Evolutionary conservation across 768 basidiomycete species (phyloP), one percentile per base, ranked within the genome.

Genomic region (Amanita muscaria): DNA sequence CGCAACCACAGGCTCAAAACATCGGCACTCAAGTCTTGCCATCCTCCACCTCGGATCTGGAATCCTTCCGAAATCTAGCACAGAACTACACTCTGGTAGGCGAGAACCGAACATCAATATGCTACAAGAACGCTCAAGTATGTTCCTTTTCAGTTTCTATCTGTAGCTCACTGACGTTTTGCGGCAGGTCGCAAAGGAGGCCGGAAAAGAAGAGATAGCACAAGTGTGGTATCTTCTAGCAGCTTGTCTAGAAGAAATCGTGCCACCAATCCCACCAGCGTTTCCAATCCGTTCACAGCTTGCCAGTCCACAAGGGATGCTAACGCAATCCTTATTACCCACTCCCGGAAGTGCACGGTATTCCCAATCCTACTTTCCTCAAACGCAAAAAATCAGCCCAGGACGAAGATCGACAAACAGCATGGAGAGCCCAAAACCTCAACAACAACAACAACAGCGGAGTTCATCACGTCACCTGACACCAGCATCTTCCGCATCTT

Each of bases 171-270:
- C n/a, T n/a, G n/a, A n/a, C n/a, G n/a, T n/a, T n/a, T n/a, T n/a
- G n/a, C n/a, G n/a, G n/a, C n/a, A 84, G 80, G 61, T 70, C 34
- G 86, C 88, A 5, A 58, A 76, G n/a, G 63, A 74, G 44, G 79
- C 67, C 7, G 77, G 77, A 16, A 72, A 76, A 47, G 55, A 67
- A 21, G 64, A 72, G 3, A 73, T 74, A 3, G 79, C 78, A 1
- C 81, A 86, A 52, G 67, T 69, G 2, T 90, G 88, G 88, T 51
- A 76, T 7, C 60, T 89, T 2, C 59, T 90, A 15, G 71, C 66
- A 10, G 76, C 77, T 12, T 67, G 80, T 3, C 60, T 87, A 15
- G 64, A 64, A 0, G 69, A 80, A 41, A 57, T 76, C 37, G 49
- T 72, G 14, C 76, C 74, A 6, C 57, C 61, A 34, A 19, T 41